Evolutionary conservation across 2,329 filamentous ascomycete genomes (phyloP).

Genomic region (Golovinomyces cichoracearum): DNA sequence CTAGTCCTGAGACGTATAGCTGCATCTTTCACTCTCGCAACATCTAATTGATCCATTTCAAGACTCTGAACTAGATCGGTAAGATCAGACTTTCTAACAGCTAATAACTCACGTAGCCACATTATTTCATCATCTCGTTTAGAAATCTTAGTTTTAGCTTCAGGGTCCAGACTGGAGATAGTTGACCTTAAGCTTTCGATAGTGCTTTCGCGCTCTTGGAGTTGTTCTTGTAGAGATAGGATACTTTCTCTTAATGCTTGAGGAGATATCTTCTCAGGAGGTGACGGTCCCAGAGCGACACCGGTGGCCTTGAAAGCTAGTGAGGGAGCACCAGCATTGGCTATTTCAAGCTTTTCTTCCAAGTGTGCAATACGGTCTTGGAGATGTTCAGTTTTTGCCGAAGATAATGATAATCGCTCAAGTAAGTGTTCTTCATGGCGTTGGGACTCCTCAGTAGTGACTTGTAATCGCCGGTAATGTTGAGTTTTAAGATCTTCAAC

Average conservation of each 20-base stretch:
- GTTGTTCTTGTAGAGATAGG: slow-evolving; percentile 81
- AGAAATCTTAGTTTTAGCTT: slow-evolving; percentile 57
- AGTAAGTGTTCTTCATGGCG: slow-evolving; percentile 53
- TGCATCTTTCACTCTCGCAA: slow-evolving; percentile 58
- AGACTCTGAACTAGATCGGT: slow-evolving; percentile 72
- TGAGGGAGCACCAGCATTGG: slow-evolving; percentile 49
- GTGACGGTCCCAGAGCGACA: slow-evolving; percentile 21
- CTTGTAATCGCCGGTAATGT: slow-evolving; percentile 47
- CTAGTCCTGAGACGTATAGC: slow-evolving; percentile 84
- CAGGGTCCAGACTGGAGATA: slow-evolving; percentile 41
- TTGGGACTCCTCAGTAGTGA: slow-evolving; percentile 55
- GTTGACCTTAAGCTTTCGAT: slow-evolving; percentile 69
- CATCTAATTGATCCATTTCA: slow-evolving; percentile 48
- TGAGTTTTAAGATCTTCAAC: slow-evolving; percentile 51
- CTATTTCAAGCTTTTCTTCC: slow-evolving; percentile 74
- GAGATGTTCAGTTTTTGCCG: slow-evolving; percentile 62
- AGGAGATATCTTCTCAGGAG: slow-evolving; percentile 70
- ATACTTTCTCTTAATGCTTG: slow-evolving; percentile 91
- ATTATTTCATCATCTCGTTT: slow-evolving; percentile 84
- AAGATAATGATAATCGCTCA: slow-evolving; percentile 56
- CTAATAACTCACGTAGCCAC: slow-evolving; percentile 82
- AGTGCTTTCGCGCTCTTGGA: slow-evolving; percentile 72
- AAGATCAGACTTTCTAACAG: slow-evolving; percentile 70
- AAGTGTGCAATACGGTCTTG: slow-evolving; percentile 65
- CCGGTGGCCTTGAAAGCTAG: slow-evolving; percentile 12